Base-by-base conservation (phyloP, 495 filamentous ascomycete genomes). In the Penicillium daleae region DNA sequence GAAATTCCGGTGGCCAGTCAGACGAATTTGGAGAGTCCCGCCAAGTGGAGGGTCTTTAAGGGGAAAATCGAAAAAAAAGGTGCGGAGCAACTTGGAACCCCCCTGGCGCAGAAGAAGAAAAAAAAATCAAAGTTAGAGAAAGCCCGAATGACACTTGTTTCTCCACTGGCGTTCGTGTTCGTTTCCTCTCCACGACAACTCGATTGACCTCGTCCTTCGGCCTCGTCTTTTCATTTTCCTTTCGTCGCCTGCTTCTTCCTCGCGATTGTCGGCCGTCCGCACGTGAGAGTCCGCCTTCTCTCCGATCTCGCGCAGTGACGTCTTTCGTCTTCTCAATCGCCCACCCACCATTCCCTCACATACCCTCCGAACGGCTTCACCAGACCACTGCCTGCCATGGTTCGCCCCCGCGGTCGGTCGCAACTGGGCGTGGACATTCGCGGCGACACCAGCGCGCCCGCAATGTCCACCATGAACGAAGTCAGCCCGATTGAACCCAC, bases 401-500 rank as follows among this genome's bases (percentile, higher is more conserved):
- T 75, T 63, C 81, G 80, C 59, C 69, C 74, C 26, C 71, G 79
- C 66, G 74, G 81, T 69, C 78, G 72, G 56, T 83, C 82, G 35
- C 82, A 77, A 62, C 70, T 85, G 44, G 81, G 82, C 49, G 80
- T 72, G 58, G 81, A 83, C 62, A 82, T 82, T 58, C 77, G 78
- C 59, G 82, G 82, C 31, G 82, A 84, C 64, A 84, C 81, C 21
- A 77, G 79, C 54, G 81, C 77, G 15, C 78, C 82, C 48, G 81
- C 82, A 37, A 77, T 84, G 66, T 81, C 83, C 37, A 85, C 83
- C 19, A 80, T 83, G 69, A 81, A 82, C 35, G 76, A 77, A 56
- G 71, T 74, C 40, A 77, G 80, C 54, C 78, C 80, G 9, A 77
- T 80, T 52, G 78, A 80, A 50, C 66, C 74, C n/a, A 64, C 72